These are phyloP conservation scores for Trypanosoma cruzi DNA, from an alignment of 208 protist genomes.

Conservation along the genomic window DNA sequence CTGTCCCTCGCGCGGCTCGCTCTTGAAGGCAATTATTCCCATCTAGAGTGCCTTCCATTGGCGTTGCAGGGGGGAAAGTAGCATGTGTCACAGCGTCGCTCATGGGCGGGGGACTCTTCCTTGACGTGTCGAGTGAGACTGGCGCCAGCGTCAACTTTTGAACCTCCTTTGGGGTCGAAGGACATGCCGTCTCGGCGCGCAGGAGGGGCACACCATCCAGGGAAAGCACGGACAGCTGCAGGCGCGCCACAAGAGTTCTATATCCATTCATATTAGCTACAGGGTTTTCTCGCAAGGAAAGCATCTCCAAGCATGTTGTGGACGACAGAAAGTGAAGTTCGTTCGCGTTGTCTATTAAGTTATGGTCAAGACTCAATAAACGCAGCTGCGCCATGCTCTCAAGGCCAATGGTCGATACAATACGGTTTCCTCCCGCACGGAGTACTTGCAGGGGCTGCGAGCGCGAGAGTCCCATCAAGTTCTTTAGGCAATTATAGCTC, in stretches of 20 bases:
- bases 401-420: constrained; percentile 48
- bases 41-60: background rate
- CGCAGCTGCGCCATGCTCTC: constrained; percentile 58
- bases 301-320: constrained; percentile 53
- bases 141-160: background rate
- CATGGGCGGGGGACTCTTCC: background rate
- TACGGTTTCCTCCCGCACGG: constrained; percentile 67
- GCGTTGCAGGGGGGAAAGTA: background rate
- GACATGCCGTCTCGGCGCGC: background rate
- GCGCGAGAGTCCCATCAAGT: constrained; percentile 48
- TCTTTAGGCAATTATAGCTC: constrained; percentile 67
- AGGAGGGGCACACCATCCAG: constrained; percentile 71
- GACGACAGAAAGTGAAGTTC: constrained; percentile 61
- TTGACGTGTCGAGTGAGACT: background rate
- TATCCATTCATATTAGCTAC: constrained; percentile 54
- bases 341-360: constrained; percentile 73
- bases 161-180: background rate
- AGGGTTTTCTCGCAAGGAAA: constrained; percentile 62
- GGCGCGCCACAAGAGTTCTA: constrained; percentile 40
- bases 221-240: constrained; percentile 52
- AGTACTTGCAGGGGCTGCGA: constrained; percentile 61
- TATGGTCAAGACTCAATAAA: constrained; percentile 60
- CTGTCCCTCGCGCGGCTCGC: background rate
- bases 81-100: too few species aligned
- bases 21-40: background rate